Conservation (phyloP, 768 basidiomycete species). For the Boletellus emodensis region DNA sequence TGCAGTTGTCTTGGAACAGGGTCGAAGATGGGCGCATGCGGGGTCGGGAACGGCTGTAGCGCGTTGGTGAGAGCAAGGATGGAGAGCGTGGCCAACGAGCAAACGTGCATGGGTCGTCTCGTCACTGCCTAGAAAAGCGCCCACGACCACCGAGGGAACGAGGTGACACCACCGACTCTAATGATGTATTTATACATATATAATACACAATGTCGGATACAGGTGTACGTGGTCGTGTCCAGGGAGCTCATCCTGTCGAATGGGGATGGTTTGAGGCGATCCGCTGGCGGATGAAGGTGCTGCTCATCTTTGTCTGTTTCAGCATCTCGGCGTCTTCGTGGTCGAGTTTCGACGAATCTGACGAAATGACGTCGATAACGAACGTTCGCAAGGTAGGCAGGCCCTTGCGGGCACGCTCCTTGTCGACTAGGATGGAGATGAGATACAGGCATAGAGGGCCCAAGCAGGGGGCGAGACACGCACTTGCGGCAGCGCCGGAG, state of each 20-base stretch:
- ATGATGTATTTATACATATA: too few relatives aligned
- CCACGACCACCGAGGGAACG: neutral
- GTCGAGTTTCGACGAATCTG: slow-evolving; percentile 54
- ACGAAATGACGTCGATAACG: slow-evolving; percentile 87
- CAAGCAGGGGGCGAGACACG: slow-evolving; percentile 10
- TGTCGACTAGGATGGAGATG: slow-evolving; percentile 49
- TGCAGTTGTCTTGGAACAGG: slow-evolving; percentile 10
- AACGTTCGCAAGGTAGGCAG: slow-evolving; percentile 63
- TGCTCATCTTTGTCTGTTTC: slow-evolving; percentile 87
- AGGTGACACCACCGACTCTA: neutral
- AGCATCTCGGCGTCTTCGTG: slow-evolving; percentile 64
- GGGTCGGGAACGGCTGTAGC: neutral
- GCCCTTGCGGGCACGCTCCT: slow-evolving; percentile 48
- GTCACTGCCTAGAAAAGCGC: neutral
- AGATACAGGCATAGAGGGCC: neutral
- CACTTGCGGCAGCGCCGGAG: slow-evolving; percentile 69
- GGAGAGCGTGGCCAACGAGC: neutral
- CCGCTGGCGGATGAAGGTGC: slow-evolving; percentile 90
- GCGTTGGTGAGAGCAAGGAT: slow-evolving; percentile 1
- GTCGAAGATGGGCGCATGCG: neutral
- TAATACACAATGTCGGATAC: too few relatives aligned
- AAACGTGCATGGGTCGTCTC: slow-evolving; percentile 5
- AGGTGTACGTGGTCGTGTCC: too few relatives aligned
- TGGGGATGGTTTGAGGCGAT: slow-evolving; percentile 42
- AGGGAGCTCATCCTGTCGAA: slow-evolving; percentile 6